Conservation (phyloP, 306 rosid genomes). For the Citrullus colocynthis region DNA sequence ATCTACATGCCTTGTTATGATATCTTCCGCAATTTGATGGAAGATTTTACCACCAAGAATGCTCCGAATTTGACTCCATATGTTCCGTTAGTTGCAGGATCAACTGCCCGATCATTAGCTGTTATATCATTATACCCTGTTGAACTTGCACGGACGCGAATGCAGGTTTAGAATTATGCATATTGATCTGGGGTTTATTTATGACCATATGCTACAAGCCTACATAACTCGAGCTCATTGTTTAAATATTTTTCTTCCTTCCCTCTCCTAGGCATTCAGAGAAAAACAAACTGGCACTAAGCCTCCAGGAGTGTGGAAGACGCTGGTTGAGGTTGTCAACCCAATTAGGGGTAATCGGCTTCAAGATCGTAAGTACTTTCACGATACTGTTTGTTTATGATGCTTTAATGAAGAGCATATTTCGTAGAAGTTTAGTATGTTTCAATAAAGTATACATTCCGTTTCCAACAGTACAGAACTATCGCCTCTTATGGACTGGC, state of each 20-base stretch:
- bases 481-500: constrained; percentile 84
- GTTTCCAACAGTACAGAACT: constrained; percentile 41
- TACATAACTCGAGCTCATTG: background rate
- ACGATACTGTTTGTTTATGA: background rate
- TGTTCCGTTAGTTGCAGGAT: constrained; percentile 88
- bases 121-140: constrained; percentile 80
- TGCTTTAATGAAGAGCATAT: background rate
- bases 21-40: constrained; percentile 63
- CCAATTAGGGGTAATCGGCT: constrained; percentile 32
- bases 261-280: constrained; percentile 49
- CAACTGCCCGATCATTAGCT: constrained; percentile 83
- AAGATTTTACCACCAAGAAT: constrained; percentile 43
- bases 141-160: constrained; percentile 92
- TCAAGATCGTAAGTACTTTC: constrained; percentile 35
- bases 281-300: constrained; percentile 32
- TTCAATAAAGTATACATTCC: constrained; percentile 8
- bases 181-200: background rate
- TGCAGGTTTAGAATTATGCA: constrained; percentile 49
- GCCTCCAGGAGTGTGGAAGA: constrained; percentile 77
- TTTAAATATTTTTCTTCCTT: background rate
- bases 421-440: background rate
- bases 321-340: constrained; percentile 50
- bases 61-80: constrained; percentile 67
- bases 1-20: constrained; percentile 97
- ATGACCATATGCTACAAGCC: background rate